phyloP scores from a whole-genome alignment of 2,329 filamentous ascomycete species.

The Orbilia oligospora region DNA sequence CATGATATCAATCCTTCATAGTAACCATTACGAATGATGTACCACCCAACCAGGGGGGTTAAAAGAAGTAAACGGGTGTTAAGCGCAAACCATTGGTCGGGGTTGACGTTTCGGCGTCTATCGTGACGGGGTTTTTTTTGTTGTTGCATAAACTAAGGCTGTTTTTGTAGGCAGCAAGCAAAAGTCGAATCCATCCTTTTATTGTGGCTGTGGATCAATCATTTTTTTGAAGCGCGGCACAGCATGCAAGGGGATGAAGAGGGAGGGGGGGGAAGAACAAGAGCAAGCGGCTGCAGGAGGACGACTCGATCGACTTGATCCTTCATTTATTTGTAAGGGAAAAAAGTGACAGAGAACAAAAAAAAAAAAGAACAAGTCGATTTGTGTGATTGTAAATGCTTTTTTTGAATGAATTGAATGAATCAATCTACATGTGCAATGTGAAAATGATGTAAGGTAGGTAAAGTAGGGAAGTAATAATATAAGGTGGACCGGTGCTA shows the following conservation, averaged over 20 bases:
- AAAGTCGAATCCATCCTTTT: too few relatives aligned
- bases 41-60: not conserved
- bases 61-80: not conserved
- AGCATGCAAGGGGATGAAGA: constrained; percentile 7
- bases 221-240: constrained; percentile 48
- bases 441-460: not conserved
- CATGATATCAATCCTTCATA: constrained; percentile 45
- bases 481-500: constrained; percentile 11
- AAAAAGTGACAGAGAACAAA: not conserved
- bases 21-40: too few relatives aligned
- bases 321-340: constrained; percentile 38
- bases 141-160: constrained; percentile 58
- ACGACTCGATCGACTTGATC: too few relatives aligned
- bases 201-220: constrained; percentile 33
- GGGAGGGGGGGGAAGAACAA: too few relatives aligned
- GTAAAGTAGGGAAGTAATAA: not conserved
- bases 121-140: too few relatives aligned
- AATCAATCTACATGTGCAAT: not conserved
- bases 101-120: constrained; percentile 34
- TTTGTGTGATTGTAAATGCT: constrained; percentile 29
- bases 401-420: too few relatives aligned
- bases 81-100: constrained; percentile 37
- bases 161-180: constrained; percentile 52
- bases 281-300: constrained; percentile 6
- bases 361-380: constrained; percentile 24